Conservation (phyloP, 2,329 filamentous ascomycete species). For the Zasmidium cellare region DNA sequence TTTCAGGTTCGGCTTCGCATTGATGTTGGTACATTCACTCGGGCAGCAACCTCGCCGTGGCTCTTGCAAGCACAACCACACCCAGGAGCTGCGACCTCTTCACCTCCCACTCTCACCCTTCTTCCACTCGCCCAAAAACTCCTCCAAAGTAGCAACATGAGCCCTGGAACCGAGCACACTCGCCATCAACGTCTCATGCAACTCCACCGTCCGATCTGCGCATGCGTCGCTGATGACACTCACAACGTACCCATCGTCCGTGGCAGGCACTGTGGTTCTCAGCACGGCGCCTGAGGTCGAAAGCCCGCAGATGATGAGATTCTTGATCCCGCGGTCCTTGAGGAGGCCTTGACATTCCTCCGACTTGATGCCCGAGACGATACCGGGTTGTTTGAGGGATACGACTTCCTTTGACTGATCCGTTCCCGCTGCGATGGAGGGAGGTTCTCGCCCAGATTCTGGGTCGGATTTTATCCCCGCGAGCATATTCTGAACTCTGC, state of each 20-base stretch:
- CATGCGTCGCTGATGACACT: conserved; percentile 15
- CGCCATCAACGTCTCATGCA: conserved; percentile 15
- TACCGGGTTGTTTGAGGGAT: conserved; percentile 8
- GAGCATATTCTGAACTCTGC: background rate
- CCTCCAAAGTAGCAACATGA: conserved; percentile 10
- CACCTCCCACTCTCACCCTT: too few species aligned
- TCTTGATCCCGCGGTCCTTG: conserved; percentile 9
- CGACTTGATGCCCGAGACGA: conserved; percentile 15
- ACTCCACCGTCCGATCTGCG: conserved; percentile 10
- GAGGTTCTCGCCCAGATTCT: background rate
- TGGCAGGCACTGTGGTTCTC: conserved; percentile 15
- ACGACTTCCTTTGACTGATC: background rate
- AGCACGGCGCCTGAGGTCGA: conserved; percentile 13
- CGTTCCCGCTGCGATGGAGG: background rate
- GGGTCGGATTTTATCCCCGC: background rate
- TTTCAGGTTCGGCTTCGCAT: too few species aligned
- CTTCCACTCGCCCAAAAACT: conserved; percentile 10
- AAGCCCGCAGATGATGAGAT: conserved; percentile 14
- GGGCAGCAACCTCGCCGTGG: too few species aligned
- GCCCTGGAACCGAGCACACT: conserved; percentile 4
- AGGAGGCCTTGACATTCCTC: conserved; percentile 9
- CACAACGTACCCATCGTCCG: conserved; percentile 18
- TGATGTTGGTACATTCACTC: too few species aligned
- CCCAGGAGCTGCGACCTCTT: too few species aligned
- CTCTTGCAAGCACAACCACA: too few species aligned